These are phyloP conservation scores for Debaryomyces psychrophilus DNA, from an alignment of 1,139 yeast species.

Conservation along the genomic window DNA sequence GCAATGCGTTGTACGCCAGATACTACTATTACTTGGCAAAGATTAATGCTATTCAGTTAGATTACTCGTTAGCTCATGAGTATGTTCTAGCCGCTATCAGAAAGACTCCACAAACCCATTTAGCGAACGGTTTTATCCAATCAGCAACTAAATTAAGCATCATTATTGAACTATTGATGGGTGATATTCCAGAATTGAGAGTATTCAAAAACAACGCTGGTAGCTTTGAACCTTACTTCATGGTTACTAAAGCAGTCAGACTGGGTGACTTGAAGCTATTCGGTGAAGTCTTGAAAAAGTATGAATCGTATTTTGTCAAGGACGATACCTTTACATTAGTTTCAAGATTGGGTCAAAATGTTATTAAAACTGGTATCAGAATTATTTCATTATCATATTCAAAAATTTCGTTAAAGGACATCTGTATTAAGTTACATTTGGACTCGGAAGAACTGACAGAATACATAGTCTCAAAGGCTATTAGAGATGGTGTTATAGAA, in stretches of 20 bases:
- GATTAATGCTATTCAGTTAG: conserved; percentile 88
- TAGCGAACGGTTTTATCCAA: conserved; percentile 86
- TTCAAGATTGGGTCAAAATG: conserved; percentile 90
- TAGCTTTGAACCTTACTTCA: conserved; percentile 74
- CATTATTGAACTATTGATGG: conserved; percentile 89
- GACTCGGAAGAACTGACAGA: conserved; percentile 97
- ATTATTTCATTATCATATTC: conserved; percentile 91
- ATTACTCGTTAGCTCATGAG: conserved; percentile 89
- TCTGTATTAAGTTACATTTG: conserved; percentile 84
- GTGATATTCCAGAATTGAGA: conserved; percentile 94
- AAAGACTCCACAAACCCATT: conserved; percentile 92
- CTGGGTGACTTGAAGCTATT: conserved; percentile 87
- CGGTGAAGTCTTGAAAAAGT: conserved; percentile 69
- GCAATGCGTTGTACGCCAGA: conserved; percentile 89
- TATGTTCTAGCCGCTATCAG: conserved; percentile 90
- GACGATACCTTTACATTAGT: conserved; percentile 89
- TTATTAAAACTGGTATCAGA: conserved; percentile 96
- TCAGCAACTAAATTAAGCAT: conserved; percentile 88
- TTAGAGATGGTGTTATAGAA: conserved; percentile 96
- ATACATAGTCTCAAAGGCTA: conserved; percentile 94
- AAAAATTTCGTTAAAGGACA: conserved; percentile 85
- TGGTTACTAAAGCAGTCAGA: conserved; percentile 89
- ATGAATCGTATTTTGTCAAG: conserved; percentile 61
- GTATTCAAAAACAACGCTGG: conserved; percentile 70
- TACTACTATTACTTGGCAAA: conserved; percentile 88